These are phyloP conservation scores for Cokeromyces recurvatus DNA, from an alignment of 371 early-diverging fungal genomes.

Conservation along the genomic window DNA sequence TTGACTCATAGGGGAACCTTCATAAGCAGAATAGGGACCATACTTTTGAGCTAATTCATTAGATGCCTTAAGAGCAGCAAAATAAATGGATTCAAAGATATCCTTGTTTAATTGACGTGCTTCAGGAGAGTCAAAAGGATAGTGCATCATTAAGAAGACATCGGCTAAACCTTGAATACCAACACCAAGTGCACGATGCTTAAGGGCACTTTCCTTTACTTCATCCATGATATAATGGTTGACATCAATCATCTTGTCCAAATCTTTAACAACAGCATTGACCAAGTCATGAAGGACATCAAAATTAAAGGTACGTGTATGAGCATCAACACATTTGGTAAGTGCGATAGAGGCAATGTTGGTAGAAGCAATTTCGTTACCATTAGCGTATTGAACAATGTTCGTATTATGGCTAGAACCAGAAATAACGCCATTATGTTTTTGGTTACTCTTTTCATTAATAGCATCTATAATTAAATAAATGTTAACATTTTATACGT, in stretches of 20 bases:
- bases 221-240: slow-evolving; percentile 93
- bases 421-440: slow-evolving; percentile 95
- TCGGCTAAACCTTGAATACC: slow-evolving; percentile 99
- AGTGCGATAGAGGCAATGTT: slow-evolving; percentile 97
- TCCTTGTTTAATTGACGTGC: slow-evolving; percentile 83
- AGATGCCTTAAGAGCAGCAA: slow-evolving; percentile 91
- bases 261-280: slow-evolving; percentile 82
- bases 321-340: slow-evolving; percentile 75
- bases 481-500: no score
- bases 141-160: slow-evolving; percentile 89
- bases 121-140: slow-evolving; percentile 91
- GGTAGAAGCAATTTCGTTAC: slow-evolving; percentile 96
- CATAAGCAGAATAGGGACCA: slow-evolving; percentile 90
- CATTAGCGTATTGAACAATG: slow-evolving; percentile 91
- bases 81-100: slow-evolving; percentile 98
- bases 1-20: slow-evolving; percentile 84
- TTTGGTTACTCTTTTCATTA: slow-evolving; percentile 96
- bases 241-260: slow-evolving; percentile 96
- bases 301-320: slow-evolving; percentile 39
- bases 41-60: slow-evolving; percentile 78
- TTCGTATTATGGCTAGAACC: slow-evolving; percentile 79
- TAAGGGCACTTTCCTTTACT: slow-evolving; percentile 78
- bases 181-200: slow-evolving; percentile 93
- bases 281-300: slow-evolving; percentile 54
- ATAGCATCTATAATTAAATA: slow-evolving; percentile 69